Conservation (phyloP, 768 basidiomycete genomes). For the Boletus pseudopeckii region DNA sequence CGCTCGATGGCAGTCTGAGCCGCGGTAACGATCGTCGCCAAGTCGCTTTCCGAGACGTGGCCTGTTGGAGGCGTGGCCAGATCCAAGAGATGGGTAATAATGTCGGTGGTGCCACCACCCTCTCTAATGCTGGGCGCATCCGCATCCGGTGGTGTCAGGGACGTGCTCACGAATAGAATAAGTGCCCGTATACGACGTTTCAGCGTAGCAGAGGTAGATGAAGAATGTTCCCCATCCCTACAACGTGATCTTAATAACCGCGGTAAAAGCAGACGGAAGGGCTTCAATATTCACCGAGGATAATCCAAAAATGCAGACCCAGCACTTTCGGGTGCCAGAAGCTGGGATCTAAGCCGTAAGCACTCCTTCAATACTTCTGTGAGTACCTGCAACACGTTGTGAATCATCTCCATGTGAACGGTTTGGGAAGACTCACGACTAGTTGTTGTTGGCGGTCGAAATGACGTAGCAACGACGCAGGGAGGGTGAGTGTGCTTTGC, state of each 20-base stretch:
- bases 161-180: slow-evolving; percentile 57
- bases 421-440: slow-evolving; percentile 38
- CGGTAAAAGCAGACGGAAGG: not conserved
- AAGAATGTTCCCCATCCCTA: slow-evolving; percentile 60
- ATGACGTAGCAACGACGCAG: slow-evolving; percentile 62
- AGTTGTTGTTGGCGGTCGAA: slow-evolving; percentile 47
- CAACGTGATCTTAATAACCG: not conserved
- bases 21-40: slow-evolving; percentile 43
- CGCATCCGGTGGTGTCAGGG: slow-evolving; percentile 38
- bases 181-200: slow-evolving; percentile 68
- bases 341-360: slow-evolving; percentile 48
- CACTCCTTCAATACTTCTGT: slow-evolving; percentile 66
- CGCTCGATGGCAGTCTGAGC: slow-evolving; percentile 52
- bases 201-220: slow-evolving; percentile 40
- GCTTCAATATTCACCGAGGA: slow-evolving; percentile 38
- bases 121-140: not conserved
- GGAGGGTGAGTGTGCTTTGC: slow-evolving; percentile 57
- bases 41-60: slow-evolving; percentile 31
- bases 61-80: slow-evolving; percentile 39
- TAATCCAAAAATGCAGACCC: slow-evolving; percentile 54
- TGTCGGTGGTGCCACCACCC: slow-evolving; percentile 34
- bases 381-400: slow-evolving; percentile 46
- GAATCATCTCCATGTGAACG: not conserved
- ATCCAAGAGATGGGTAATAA: slow-evolving; percentile 49
- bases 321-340: slow-evolving; percentile 36